phyloP scores from a whole-genome alignment of 768 basidiomycete genomes.

The Fibroporia radiculosa region DNA sequence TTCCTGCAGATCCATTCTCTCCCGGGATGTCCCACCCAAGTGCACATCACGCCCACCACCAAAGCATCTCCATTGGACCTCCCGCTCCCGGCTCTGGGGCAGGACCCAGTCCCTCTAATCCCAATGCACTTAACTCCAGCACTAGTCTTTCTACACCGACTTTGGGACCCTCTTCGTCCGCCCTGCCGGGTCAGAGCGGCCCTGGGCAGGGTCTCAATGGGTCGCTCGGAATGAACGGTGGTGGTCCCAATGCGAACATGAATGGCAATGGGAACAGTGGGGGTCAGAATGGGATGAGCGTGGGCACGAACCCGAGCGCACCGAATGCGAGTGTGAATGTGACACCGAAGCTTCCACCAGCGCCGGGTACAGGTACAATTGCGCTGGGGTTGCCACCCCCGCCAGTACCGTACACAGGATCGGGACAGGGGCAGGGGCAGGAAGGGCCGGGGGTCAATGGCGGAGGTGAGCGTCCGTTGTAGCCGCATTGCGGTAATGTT shows the following conservation, averaged over 20 bases:
- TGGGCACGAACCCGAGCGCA: background rate
- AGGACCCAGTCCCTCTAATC: background rate
- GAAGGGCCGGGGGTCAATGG: conserved; percentile 12
- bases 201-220: background rate
- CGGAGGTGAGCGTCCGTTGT: background rate
- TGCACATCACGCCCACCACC: conserved; percentile 13
- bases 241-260: background rate
- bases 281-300: background rate
- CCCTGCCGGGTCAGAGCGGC: too few species aligned
- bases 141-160: too few species aligned
- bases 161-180: too few species aligned
- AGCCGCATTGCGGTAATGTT: too few species aligned
- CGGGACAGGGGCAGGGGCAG: conserved; percentile 7
- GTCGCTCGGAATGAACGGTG: conserved; percentile 5
- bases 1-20: conserved; percentile 16
- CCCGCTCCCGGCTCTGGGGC: conserved; percentile 5
- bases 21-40: conserved; percentile 14
- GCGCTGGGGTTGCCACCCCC: conserved; percentile 7
- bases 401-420: conserved; percentile 6
- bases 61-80: conserved; percentile 18
- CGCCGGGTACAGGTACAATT: conserved; percentile 13
- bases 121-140: background rate
- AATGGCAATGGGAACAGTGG: background rate
- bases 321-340: conserved; percentile 29
- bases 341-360: conserved; percentile 29